A percentile compares a stretch with the other conserved stretches of the same genome.
Evolutionary conservation across 345 rosid species (phyloP).

Genomic region (Atalantia buxifolia): DNA sequence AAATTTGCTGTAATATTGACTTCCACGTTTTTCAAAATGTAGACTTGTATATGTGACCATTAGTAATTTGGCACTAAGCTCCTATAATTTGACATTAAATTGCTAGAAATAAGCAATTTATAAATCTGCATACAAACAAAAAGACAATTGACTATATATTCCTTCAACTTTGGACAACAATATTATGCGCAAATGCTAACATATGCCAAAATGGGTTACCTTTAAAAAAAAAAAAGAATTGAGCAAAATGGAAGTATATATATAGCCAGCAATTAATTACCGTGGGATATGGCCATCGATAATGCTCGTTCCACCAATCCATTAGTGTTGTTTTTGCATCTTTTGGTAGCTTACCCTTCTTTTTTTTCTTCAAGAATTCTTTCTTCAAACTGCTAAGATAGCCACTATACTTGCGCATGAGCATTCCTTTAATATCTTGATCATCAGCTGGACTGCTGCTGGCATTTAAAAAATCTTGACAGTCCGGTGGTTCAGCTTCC

Average conservation of each 20-base stretch:
- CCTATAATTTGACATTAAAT: too few species aligned
- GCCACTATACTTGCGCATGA: conserved; percentile 56
- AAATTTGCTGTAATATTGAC: background rate
- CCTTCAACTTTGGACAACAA: background rate
- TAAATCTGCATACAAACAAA: too few species aligned
- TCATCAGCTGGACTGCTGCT: background rate
- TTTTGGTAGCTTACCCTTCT: conserved; percentile 63
- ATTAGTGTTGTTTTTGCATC: conserved; percentile 46
- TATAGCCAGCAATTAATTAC: conserved; percentile 18
- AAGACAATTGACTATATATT: too few species aligned
- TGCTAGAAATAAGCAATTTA: background rate
- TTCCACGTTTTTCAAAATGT: background rate
- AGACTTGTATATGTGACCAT: background rate
- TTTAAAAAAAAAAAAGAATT: background rate
- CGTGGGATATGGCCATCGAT: conserved; percentile 75
- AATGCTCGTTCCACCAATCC: conserved; percentile 63
- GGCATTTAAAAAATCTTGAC: conserved; percentile 19
- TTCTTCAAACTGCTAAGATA: conserved; percentile 50
- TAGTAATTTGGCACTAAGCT: background rate
- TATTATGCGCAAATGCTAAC: background rate
- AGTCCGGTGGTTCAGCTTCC: conserved; percentile 34
- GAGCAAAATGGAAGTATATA: background rate
- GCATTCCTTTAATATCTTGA: conserved; percentile 44
- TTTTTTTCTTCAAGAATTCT: conserved; percentile 61
- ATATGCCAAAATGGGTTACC: background rate